Conservation (phyloP, 805 yeast genomes). For the Ogataea chonburiensis region DNA sequence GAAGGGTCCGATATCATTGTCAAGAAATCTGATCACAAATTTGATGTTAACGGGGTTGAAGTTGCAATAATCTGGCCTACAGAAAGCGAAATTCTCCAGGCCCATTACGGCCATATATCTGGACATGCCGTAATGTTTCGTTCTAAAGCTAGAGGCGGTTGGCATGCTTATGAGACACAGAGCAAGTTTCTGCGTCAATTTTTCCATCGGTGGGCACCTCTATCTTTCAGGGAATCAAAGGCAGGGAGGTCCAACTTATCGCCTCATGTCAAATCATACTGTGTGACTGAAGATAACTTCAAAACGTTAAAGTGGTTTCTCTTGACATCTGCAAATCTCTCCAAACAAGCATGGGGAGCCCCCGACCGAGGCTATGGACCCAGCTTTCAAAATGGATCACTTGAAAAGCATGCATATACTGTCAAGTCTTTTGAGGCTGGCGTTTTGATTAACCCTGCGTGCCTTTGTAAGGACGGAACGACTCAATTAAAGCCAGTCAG, state of each 20-base stretch:
- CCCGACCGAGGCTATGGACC: slow-evolving; percentile 29
- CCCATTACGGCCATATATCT: slow-evolving; percentile 23
- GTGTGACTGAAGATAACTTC: slow-evolving; percentile 52
- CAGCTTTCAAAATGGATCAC: slow-evolving; percentile 11
- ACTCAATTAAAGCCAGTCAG: slow-evolving; percentile 42
- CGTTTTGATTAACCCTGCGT: slow-evolving; percentile 41
- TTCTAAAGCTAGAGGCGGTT: slow-evolving; percentile 15
- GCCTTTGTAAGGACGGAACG: slow-evolving; percentile 13
- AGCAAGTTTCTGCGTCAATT: slow-evolving; percentile 41
- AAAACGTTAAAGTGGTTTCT: slow-evolving; percentile 62
- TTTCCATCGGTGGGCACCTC: slow-evolving; percentile 46
- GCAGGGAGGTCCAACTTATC: slow-evolving; percentile 31
- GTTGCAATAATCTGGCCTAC: slow-evolving; percentile 38
- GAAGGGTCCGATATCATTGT: slow-evolving; percentile 31
- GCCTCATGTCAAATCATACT: slow-evolving; percentile 66
- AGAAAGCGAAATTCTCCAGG: slow-evolving; percentile 24
- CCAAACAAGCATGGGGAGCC: slow-evolving; percentile 81
- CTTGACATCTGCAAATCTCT: slow-evolving; percentile 71
- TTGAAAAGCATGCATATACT: slow-evolving; percentile 29
- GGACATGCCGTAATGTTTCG: slow-evolving; percentile 32
- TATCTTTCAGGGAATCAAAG: slow-evolving; percentile 28
- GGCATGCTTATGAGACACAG: slow-evolving; percentile 35
- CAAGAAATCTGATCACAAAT: slow-evolving; percentile 17
- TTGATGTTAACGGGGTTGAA: slow-evolving; percentile 14
- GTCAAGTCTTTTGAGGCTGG: slow-evolving; percentile 55